These are phyloP conservation scores for Rhizopus sp. DNA, from an alignment of 371 early-diverging fungal genomes.

Conservation along the genomic window DNA sequence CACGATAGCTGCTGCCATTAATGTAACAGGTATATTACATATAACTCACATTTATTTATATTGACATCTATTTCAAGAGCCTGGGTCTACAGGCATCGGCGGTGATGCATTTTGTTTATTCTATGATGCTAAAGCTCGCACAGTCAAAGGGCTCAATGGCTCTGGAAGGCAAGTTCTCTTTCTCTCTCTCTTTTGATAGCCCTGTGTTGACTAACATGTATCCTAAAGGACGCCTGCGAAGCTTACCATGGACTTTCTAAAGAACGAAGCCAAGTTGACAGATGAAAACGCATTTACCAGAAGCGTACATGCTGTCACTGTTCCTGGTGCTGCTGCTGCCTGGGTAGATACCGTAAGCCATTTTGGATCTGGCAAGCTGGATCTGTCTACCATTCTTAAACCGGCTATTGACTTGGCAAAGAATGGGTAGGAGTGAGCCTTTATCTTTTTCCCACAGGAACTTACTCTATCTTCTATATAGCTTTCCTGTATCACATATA, in stretches of 20 bases:
- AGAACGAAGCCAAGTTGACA: constrained; percentile 27
- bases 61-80: constrained; percentile 49
- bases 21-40: constrained; percentile 56
- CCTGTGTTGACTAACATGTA: not conserved
- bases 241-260: constrained; percentile 54
- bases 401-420: constrained; percentile 78
- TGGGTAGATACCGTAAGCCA: constrained; percentile 70
- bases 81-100: constrained; percentile 88
- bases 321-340: constrained; percentile 87
- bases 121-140: constrained; percentile 64
- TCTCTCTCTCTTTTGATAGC: not conserved
- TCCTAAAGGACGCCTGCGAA: constrained; percentile 57
- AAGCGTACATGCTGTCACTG: constrained; percentile 68
- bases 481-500: constrained; percentile 46
- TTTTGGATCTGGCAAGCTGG: constrained; percentile 76
- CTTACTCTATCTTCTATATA: constrained; percentile 7
- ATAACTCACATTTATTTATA: not conserved
- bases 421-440: constrained; percentile 51
- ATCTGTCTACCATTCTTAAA: constrained; percentile 58
- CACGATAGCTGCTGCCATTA: constrained; percentile 62
- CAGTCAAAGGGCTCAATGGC: constrained; percentile 71
- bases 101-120: constrained; percentile 91
- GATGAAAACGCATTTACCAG: constrained; percentile 43
- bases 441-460: not conserved
- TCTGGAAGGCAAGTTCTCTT: constrained; percentile 61